phyloP scores from a whole-genome alignment of 2,329 filamentous ascomycete species.

The Parasarocladium wereldwijsianum region DNA sequence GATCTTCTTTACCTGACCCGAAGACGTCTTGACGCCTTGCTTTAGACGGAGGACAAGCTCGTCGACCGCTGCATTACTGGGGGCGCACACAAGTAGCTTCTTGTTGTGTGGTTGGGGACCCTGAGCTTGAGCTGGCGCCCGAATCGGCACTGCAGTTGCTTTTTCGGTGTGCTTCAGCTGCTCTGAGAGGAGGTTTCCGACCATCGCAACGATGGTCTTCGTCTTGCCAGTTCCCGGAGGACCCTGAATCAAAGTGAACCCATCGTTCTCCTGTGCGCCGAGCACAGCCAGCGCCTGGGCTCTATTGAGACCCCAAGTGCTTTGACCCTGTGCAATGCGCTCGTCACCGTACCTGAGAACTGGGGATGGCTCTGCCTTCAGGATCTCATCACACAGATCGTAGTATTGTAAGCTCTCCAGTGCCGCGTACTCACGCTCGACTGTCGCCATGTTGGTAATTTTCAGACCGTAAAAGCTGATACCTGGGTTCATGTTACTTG shows the following conservation, averaged over 20 bases:
- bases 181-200: constrained; percentile 55
- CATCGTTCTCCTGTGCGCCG: constrained; percentile 88
- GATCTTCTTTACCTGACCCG: constrained; percentile 59
- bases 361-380: constrained; percentile 78
- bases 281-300: constrained; percentile 87
- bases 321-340: constrained; percentile 51
- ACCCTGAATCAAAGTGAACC: constrained; percentile 90
- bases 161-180: constrained; percentile 17
- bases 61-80: constrained; percentile 94
- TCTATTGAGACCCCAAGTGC: constrained; percentile 70
- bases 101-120: constrained; percentile 33
- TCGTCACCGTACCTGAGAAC: constrained; percentile 69
- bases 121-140: constrained; percentile 8
- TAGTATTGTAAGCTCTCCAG: constrained; percentile 87
- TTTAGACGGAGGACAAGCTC: constrained; percentile 90
- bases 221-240: constrained; percentile 96
- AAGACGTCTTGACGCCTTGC: constrained; percentile 63
- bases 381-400: constrained; percentile 84
- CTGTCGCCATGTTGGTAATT: constrained; percentile 82
- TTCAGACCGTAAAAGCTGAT: constrained; percentile 61
- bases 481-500: constrained; percentile 51
- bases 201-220: constrained; percentile 94
- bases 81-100: constrained; percentile 92
- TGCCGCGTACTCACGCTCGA: constrained; percentile 90
- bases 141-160: constrained; percentile 14